phyloP scores from a whole-genome alignment of 805 yeast species.

The Candida vartiovaarae region DNA sequence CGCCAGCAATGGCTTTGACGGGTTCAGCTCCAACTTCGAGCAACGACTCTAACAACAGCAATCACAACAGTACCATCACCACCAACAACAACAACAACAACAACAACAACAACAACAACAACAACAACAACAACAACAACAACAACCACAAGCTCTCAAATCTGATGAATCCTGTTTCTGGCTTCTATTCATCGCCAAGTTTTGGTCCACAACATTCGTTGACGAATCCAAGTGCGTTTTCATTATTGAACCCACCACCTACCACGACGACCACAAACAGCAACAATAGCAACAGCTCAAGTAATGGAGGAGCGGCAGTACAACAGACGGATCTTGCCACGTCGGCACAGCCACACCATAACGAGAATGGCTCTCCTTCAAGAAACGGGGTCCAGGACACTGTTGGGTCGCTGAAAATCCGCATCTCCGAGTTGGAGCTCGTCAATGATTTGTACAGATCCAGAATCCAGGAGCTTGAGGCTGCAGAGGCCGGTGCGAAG shows the following conservation, averaged over 20 bases:
- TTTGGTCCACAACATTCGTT: conserved; percentile 37
- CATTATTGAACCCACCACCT: conserved; percentile 3
- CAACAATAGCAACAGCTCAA: not conserved
- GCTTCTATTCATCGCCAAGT: conserved; percentile 33
- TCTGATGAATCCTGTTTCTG: conserved; percentile 16
- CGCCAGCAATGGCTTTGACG: conserved; percentile 20
- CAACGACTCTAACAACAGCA: not conserved
- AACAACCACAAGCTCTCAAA: conserved; percentile 13
- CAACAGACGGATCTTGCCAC: not conserved
- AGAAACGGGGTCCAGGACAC: conserved; percentile 27
- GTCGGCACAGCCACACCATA: not conserved
- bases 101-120: conserved; percentile 4
- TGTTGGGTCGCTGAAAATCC: conserved; percentile 44
- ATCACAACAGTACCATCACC: not conserved
- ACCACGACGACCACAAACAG: not conserved
- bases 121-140: not conserved
- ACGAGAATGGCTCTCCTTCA: not conserved
- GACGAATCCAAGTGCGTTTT: conserved; percentile 23
- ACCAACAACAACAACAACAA: not conserved
- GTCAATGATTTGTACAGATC: conserved; percentile 85
- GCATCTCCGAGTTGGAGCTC: conserved; percentile 82
- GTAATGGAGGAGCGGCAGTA: not conserved
- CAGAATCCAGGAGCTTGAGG: conserved; percentile 74
- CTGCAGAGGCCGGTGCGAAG: conserved; percentile 9
- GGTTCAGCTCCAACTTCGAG: not conserved